These are phyloP conservation scores for Rhizophora apiculata DNA, from an alignment of 345 rosid species.

Conservation along the genomic window DNA sequence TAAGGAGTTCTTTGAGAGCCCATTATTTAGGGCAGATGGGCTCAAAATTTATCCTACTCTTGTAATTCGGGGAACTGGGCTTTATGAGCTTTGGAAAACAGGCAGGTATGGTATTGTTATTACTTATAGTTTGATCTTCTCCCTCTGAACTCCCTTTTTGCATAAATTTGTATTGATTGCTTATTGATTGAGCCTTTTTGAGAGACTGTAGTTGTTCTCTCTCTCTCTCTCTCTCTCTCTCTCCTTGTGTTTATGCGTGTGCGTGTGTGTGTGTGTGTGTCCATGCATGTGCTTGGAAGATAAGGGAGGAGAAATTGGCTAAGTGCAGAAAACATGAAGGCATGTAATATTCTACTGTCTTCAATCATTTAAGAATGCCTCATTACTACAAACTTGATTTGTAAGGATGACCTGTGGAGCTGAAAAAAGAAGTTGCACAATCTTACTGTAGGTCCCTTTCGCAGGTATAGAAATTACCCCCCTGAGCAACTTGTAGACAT, in stretches of 20 bases:
- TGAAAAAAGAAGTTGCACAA: neutral
- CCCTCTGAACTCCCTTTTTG: no score
- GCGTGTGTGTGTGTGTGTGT: no score
- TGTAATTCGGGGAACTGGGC: constrained; percentile 98
- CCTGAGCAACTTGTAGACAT: constrained; percentile 99
- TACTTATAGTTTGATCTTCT: neutral
- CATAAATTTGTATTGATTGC: no score
- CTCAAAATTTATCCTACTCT: constrained; percentile 98
- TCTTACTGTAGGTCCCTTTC: constrained; percentile 16
- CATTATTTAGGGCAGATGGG: constrained; percentile 93
- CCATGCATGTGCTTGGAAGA: no score
- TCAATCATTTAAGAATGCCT: neutral
- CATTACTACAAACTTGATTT: neutral
- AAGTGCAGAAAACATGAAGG: no score
- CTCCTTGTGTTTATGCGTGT: neutral
- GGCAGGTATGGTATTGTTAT: constrained; percentile 54
- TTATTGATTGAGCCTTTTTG: no score
- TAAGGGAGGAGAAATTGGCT: no score
- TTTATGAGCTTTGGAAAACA: constrained; percentile 96
- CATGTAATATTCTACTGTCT: no score
- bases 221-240: neutral
- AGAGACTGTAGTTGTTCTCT: no score
- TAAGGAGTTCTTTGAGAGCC: constrained; percentile 93
- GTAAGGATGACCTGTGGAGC: neutral
- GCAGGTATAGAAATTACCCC: constrained; percentile 88